Conservation (phyloP, 768 basidiomycete genomes). For the Lactifluus piperatus region DNA sequence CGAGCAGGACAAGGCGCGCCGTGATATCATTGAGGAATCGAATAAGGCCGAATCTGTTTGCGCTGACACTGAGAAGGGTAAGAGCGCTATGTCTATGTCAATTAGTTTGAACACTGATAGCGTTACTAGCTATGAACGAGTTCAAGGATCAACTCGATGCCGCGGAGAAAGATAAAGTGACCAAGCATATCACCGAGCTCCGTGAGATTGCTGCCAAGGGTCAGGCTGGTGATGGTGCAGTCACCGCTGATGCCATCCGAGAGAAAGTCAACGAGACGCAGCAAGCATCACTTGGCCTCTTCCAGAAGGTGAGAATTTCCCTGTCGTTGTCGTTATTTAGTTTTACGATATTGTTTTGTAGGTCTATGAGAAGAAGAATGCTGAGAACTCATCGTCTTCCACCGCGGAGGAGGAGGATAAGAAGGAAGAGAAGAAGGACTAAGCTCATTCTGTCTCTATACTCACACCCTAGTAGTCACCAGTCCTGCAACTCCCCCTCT, state of each 20-base stretch:
- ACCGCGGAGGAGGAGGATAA: slow-evolving; percentile 33
- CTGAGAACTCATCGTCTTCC: slow-evolving; percentile 43
- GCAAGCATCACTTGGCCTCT: slow-evolving; percentile 88
- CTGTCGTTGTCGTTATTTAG: not conserved
- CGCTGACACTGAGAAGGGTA: slow-evolving; percentile 92
- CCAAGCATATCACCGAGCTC: slow-evolving; percentile 77
- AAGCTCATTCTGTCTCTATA: slow-evolving; percentile 25
- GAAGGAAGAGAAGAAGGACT: slow-evolving; percentile 80
- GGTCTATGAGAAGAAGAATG: slow-evolving; percentile 85
- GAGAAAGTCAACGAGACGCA: slow-evolving; percentile 93
- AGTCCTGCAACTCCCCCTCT: not conserved
- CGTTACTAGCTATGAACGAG: slow-evolving; percentile 72
- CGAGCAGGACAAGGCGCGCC: slow-evolving; percentile 85
- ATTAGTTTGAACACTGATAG: not conserved
- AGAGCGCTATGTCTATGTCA: slow-evolving; percentile 14
- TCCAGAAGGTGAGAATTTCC: slow-evolving; percentile 64
- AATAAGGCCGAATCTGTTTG: slow-evolving; percentile 96
- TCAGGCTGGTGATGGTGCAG: slow-evolving; percentile 69
- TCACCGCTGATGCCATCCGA: slow-evolving; percentile 82
- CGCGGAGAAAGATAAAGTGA: slow-evolving; percentile 89
- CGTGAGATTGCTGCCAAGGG: slow-evolving; percentile 86
- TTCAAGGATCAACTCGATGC: slow-evolving; percentile 96
- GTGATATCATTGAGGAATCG: slow-evolving; percentile 85
- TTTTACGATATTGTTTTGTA: not conserved
- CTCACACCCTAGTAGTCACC: not conserved